phyloP scores from a whole-genome alignment of 805 yeast genomes.

The Lipomyces yamadae region DNA sequence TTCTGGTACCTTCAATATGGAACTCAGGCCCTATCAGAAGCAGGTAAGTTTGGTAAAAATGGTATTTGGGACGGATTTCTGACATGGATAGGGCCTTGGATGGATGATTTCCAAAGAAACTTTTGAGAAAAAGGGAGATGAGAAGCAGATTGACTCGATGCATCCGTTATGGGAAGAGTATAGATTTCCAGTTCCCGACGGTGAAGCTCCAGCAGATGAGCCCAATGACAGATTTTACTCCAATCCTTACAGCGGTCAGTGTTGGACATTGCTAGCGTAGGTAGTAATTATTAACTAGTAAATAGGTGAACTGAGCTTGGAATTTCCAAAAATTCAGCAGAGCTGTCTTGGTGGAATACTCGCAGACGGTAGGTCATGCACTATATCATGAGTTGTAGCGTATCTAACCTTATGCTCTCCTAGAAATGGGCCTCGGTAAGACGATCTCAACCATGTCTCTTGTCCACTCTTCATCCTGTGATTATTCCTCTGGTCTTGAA shows the following conservation, averaged over 20 bases:
- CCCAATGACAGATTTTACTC: slow-evolving; percentile 34
- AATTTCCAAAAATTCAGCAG: slow-evolving; percentile 63
- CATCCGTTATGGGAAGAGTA: slow-evolving; percentile 87
- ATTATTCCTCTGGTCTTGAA: slow-evolving; percentile 4
- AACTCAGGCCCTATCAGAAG: slow-evolving; percentile 75
- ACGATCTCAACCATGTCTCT: slow-evolving; percentile 83
- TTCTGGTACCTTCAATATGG: slow-evolving; percentile 59
- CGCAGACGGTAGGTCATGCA: slow-evolving; percentile 64
- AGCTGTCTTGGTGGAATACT: slow-evolving; percentile 79
- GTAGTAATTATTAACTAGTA: slow-evolving; percentile 56
- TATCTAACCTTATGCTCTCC: neutral
- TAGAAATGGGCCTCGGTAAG: slow-evolving; percentile 90
- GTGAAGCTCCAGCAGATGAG: slow-evolving; percentile 31
- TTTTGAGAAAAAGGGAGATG: slow-evolving; percentile 43
- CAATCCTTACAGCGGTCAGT: slow-evolving; percentile 39
- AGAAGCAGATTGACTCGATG: slow-evolving; percentile 56
- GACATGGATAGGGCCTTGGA: slow-evolving; percentile 62
- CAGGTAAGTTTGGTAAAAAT: slow-evolving; percentile 50
- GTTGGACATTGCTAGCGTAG: neutral
- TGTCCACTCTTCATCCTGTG: slow-evolving; percentile 55
- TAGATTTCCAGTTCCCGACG: slow-evolving; percentile 66
- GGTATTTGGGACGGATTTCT: slow-evolving; percentile 72
- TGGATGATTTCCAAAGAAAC: slow-evolving; percentile 45
- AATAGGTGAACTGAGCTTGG: slow-evolving; percentile 75
- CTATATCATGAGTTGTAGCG: neutral